Conservation (phyloP, 2,329 filamentous ascomycete genomes). For the Alternaria incomplexa region DNA sequence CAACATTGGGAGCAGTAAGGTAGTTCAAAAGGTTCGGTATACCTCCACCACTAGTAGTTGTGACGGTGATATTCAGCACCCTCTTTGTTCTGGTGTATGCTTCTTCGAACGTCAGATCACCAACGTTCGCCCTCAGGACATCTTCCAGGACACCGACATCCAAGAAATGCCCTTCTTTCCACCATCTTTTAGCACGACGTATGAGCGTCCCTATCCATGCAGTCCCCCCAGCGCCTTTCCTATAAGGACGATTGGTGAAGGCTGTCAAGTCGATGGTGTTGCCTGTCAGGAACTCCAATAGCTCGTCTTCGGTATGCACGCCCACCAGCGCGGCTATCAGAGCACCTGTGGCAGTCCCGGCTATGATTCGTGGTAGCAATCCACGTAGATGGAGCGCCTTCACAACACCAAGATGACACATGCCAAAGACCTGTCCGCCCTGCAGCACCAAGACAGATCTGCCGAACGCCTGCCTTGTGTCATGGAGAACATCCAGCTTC, state of each 20-base stretch:
- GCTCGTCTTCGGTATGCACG: constrained; percentile 84
- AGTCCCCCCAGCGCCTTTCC: constrained; percentile 34
- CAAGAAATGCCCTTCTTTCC: constrained; percentile 79
- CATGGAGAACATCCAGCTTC: constrained; percentile 85
- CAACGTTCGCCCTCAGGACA: constrained; percentile 83
- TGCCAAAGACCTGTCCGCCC: constrained; percentile 87
- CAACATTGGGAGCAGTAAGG: constrained; percentile 89
- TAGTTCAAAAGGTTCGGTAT: constrained; percentile 90
- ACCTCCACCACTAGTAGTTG: constrained; percentile 73
- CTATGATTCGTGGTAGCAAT: constrained; percentile 85
- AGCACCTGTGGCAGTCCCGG: constrained; percentile 87
- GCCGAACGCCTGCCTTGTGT: constrained; percentile 87
- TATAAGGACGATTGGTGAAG: constrained; percentile 61
- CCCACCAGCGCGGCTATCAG: constrained; percentile 87
- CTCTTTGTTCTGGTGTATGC: constrained; percentile 85
- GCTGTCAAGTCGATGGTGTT: constrained; percentile 83
- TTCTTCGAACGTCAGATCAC: constrained; percentile 91
- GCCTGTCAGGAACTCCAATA: constrained; percentile 76
- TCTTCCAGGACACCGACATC: constrained; percentile 83
- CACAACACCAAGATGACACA: constrained; percentile 89
- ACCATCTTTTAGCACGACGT: constrained; percentile 72
- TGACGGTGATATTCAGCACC: constrained; percentile 90
- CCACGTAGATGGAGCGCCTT: constrained; percentile 83
- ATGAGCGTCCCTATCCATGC: constrained; percentile 63
- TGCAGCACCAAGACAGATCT: constrained; percentile 85